Percentiles rank a stretch among this genome's conserved stretches.
Evolutionary conservation across 2,329 filamentous ascomycete genomes (phyloP).

Genomic region (Aureobasidium sp.): DNA sequence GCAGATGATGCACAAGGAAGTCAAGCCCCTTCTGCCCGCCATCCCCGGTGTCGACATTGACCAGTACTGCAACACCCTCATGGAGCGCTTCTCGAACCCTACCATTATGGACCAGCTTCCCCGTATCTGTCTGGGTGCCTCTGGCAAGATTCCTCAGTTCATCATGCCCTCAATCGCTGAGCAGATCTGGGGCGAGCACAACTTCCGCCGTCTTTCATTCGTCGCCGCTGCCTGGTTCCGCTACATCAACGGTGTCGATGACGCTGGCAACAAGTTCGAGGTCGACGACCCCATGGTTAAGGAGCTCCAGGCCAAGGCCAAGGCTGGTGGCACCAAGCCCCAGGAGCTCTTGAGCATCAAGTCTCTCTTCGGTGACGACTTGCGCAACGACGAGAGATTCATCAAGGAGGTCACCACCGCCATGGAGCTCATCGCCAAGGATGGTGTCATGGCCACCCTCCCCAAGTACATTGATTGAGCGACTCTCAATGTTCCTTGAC

Average conservation of each 20-base stretch:
- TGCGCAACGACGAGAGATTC: slow-evolving; percentile 43
- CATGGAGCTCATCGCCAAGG: slow-evolving; percentile 39
- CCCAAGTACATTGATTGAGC: slow-evolving; percentile 35
- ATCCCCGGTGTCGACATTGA: slow-evolving; percentile 46
- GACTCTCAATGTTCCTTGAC: neutral
- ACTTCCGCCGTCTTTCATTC: slow-evolving; percentile 39
- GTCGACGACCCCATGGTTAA: slow-evolving; percentile 44
- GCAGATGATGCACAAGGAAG: slow-evolving; percentile 50
- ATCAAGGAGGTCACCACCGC: slow-evolving; percentile 39
- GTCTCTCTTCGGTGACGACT: slow-evolving; percentile 44
- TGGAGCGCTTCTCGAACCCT: slow-evolving; percentile 49
- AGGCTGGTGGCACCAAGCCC: slow-evolving; percentile 37
- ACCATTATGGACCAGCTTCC: slow-evolving; percentile 49
- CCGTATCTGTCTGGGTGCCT: slow-evolving; percentile 44
- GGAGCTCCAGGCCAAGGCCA: slow-evolving; percentile 40
- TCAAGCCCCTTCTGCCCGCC: slow-evolving; percentile 44
- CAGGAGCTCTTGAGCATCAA: slow-evolving; percentile 38
- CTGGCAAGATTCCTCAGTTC: slow-evolving; percentile 48
- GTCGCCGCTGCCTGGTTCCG: slow-evolving; percentile 44
- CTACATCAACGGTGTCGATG: slow-evolving; percentile 44
- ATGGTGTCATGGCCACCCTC: slow-evolving; percentile 43
- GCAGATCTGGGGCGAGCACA: slow-evolving; percentile 38
- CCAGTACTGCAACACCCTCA: slow-evolving; percentile 45
- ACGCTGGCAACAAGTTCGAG: slow-evolving; percentile 36
- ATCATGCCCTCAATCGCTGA: slow-evolving; percentile 43